Conservation (phyloP, 2,329 filamentous ascomycete species). For the Alternaria conjuncta region DNA sequence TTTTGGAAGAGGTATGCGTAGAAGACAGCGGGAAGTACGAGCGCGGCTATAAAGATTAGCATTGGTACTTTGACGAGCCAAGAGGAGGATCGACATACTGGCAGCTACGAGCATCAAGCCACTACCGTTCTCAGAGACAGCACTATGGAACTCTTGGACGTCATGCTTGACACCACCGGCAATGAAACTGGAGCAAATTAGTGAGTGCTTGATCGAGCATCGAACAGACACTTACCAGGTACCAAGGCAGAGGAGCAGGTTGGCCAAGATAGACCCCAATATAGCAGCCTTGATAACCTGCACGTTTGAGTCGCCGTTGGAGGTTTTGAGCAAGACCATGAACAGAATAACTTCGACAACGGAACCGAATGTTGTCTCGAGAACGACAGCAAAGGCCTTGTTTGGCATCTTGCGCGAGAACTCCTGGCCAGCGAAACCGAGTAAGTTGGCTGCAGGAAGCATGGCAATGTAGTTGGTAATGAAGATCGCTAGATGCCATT, state of each 20-base stretch:
- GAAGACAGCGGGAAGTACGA: slow-evolving; percentile 60
- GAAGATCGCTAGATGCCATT: slow-evolving; percentile 70
- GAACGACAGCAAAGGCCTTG: slow-evolving; percentile 70
- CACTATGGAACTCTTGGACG: slow-evolving; percentile 74
- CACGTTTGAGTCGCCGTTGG: slow-evolving; percentile 50
- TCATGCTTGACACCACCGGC: slow-evolving; percentile 72
- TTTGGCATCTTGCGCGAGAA: slow-evolving; percentile 73
- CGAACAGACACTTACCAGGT: slow-evolving; percentile 56
- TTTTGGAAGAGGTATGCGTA: slow-evolving; percentile 52
- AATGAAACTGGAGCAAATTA: slow-evolving; percentile 62
- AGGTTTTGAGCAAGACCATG: slow-evolving; percentile 71
- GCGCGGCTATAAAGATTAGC: slow-evolving; percentile 48
- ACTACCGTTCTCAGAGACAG: slow-evolving; percentile 79
- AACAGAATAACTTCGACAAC: slow-evolving; percentile 85
- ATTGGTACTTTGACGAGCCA: slow-evolving; percentile 15
- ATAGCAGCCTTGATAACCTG: slow-evolving; percentile 85
- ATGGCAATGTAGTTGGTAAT: slow-evolving; percentile 76
- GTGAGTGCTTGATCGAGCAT: neutral
- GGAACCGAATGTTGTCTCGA: slow-evolving; percentile 69
- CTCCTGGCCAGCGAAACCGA: slow-evolving; percentile 77
- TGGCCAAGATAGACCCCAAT: slow-evolving; percentile 81
- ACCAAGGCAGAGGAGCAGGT: slow-evolving; percentile 79
- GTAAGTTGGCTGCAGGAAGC: slow-evolving; percentile 76
- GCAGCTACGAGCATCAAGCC: slow-evolving; percentile 79
- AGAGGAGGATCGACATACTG: slow-evolving; percentile 49